phyloP scores from a whole-genome alignment of 768 basidiomycete species.

The Boletus sp. region DNA sequence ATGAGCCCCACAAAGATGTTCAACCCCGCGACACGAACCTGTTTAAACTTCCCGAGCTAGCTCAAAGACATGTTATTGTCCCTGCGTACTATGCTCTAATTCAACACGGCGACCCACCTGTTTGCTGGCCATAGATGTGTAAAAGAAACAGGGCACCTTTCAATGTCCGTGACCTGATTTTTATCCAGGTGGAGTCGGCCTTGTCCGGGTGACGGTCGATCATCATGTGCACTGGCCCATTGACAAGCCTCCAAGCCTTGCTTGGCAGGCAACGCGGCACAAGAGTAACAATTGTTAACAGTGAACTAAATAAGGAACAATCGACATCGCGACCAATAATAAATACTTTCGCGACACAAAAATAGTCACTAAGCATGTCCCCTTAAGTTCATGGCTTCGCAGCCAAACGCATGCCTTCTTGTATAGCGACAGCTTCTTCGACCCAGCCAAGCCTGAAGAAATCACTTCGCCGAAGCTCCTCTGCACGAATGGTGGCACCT shows the following conservation, averaged over 20 bases:
- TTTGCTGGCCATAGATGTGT: constrained; percentile 56
- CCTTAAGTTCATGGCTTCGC: constrained; percentile 37
- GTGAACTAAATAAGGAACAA: not conserved
- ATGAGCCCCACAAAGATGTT: not conserved
- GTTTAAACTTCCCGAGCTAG: constrained; percentile 75
- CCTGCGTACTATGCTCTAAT: not conserved
- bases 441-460: constrained; percentile 94
- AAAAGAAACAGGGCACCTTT: not conserved
- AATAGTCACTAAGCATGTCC: not conserved
- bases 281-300: not conserved
- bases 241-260: not conserved
- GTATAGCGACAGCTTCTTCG: constrained; percentile 80
- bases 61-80: constrained; percentile 3
- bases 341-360: constrained; percentile 1
- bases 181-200: constrained; percentile 18
- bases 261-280: not conserved
- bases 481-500: constrained; percentile 76
- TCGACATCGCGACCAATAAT: not conserved
- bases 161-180: constrained; percentile 12
- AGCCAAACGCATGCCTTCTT: constrained; percentile 76
- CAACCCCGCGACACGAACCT: constrained; percentile 44
- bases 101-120: constrained; percentile 42
- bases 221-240: not conserved
- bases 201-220: constrained; percentile 13
- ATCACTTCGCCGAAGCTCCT: constrained; percentile 85